A percentile compares a stretch with the other conserved stretches of the same genome.
phyloP scores from a whole-genome alignment of 495 filamentous ascomycete species.

The Amphirosellinia nigrospora region DNA sequence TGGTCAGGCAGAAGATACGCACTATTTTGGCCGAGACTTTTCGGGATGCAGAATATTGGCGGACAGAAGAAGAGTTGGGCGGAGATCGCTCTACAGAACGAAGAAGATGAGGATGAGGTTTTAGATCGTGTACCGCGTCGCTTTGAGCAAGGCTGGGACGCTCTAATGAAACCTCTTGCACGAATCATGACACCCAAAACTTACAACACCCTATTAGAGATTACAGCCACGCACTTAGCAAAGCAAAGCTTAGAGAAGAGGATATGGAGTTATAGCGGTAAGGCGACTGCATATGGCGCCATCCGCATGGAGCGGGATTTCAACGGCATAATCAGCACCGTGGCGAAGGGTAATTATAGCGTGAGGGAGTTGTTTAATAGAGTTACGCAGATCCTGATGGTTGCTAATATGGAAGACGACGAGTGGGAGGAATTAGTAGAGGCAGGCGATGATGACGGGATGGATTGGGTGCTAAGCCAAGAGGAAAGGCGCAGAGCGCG shows the following conservation, averaged over 20 bases:
- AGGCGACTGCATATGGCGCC: slow-evolving; percentile 82
- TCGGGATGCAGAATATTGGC: slow-evolving; percentile 84
- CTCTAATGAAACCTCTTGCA: slow-evolving; percentile 79
- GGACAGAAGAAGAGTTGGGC: slow-evolving; percentile 56
- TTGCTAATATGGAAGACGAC: slow-evolving; percentile 97
- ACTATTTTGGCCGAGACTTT: slow-evolving; percentile 87
- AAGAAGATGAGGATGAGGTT: slow-evolving; percentile 58
- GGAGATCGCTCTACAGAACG: slow-evolving; percentile 54
- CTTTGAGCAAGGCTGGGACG: slow-evolving; percentile 84
- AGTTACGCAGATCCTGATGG: slow-evolving; percentile 82
- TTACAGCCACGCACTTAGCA: slow-evolving; percentile 74
- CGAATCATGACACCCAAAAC: slow-evolving; percentile 79
- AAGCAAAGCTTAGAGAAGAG: slow-evolving; percentile 82
- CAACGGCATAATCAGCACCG: slow-evolving; percentile 74
- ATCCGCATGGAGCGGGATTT: slow-evolving; percentile 90
- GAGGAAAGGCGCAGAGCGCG: slow-evolving; percentile 61
- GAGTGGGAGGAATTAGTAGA: slow-evolving; percentile 80
- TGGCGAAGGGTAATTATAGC: slow-evolving; percentile 78
- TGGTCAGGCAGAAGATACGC: slow-evolving; percentile 84
- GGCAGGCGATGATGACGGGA: slow-evolving; percentile 50
- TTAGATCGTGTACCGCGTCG: slow-evolving; percentile 69
- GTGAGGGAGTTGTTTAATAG: slow-evolving; percentile 80
- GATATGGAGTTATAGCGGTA: slow-evolving; percentile 81
- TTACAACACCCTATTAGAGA: slow-evolving; percentile 72
- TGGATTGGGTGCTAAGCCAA: slow-evolving; percentile 60